Evolutionary conservation across 2,329 filamentous ascomycete genomes (phyloP).

Genomic region (Sporothrix luriei): DNA sequence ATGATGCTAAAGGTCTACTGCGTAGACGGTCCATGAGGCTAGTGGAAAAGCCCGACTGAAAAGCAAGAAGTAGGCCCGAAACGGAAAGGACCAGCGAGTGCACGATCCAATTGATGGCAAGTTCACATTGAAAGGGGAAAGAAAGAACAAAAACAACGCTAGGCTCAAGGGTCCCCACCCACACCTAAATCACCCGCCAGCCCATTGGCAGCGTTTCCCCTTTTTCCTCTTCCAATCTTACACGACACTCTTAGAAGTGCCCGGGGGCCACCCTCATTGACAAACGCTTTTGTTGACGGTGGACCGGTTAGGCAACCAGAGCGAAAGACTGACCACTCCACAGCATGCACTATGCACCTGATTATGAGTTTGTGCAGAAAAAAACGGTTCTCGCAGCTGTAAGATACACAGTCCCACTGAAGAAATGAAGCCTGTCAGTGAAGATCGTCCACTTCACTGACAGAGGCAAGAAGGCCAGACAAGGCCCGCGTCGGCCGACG

Average conservation of each 20-base stretch:
- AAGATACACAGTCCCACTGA: conserved; percentile 26
- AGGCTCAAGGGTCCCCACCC: conserved; percentile 3
- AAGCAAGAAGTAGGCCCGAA: background rate
- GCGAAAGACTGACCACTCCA: background rate
- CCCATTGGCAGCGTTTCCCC: conserved; percentile 16
- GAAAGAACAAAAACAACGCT: conserved; percentile 14
- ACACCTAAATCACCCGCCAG: background rate
- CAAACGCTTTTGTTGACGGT: conserved; percentile 16
- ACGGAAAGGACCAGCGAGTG: conserved; percentile 3
- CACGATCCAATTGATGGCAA: background rate
- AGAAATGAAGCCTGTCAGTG: conserved; percentile 12
- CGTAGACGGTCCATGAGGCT: background rate
- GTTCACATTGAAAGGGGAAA: background rate
- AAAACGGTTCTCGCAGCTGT: conserved; percentile 2
- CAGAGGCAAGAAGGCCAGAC: conserved; percentile 1
- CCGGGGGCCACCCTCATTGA: background rate
- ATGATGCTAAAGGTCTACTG: background rate
- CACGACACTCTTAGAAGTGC: background rate
- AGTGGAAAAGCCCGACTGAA: background rate
- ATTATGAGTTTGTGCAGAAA: background rate
- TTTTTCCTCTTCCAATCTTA: conserved; percentile 16
- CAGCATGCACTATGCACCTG: conserved; percentile 12
- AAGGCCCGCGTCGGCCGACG: conserved; percentile 25
- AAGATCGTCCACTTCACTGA: conserved; percentile 1
- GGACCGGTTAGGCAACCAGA: conserved; percentile 5